Evolutionary conservation across 2,329 filamentous ascomycete species (phyloP), one percentile per base, ranked within the genome.

Genomic region (Penicillium sp.): DNA sequence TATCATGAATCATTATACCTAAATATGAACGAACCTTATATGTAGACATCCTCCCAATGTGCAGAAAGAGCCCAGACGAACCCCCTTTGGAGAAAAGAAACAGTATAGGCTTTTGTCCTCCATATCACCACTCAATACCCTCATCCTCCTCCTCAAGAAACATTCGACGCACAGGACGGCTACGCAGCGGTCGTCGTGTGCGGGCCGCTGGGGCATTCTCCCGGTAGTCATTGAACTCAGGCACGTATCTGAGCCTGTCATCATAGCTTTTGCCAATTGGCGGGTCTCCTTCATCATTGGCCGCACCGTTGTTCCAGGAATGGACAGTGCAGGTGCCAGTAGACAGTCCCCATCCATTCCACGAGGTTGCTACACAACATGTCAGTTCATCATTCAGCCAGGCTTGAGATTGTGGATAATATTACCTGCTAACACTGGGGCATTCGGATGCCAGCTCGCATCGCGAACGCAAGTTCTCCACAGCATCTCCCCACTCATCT

Each of bases 361-460:
- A 89, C 0, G 84, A 82, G 7, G 89, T 93, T 31, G 89, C 89
- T 87, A 52, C 34, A 28, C 5, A 26, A 24, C 22, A 35, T 4
- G 32, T 50, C 22, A 47, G 50, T 40, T 39, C 31, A 50, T 40
- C 28, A 28, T 14, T n/a, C 35, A 31, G 36, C 11, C 36, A 34
- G 20, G 24, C 29, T 29, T 11, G 31, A 28, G 27, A 26, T 14
- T 41, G 32, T 20, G 46, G 42, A 40, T 40, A 29, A 23, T 23
- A 46, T 65, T 70, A 81, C 77, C 78, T 57, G 82, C 89, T 53
- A 96, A 75, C 32, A 95, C 76, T 1, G 89, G 89, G 1, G 86
- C 87, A 54, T 78, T 85, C 0, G 90, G 90, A 71, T 95, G 89
- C 90, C 90, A 95, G 62, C 85, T 89, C 18, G 86, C 88, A 73